Evolutionary conservation across 176 grass and related monocot genomes (phyloP), one percentile per base, ranked within the genome.

Genomic region (Leersia perrieri): DNA sequence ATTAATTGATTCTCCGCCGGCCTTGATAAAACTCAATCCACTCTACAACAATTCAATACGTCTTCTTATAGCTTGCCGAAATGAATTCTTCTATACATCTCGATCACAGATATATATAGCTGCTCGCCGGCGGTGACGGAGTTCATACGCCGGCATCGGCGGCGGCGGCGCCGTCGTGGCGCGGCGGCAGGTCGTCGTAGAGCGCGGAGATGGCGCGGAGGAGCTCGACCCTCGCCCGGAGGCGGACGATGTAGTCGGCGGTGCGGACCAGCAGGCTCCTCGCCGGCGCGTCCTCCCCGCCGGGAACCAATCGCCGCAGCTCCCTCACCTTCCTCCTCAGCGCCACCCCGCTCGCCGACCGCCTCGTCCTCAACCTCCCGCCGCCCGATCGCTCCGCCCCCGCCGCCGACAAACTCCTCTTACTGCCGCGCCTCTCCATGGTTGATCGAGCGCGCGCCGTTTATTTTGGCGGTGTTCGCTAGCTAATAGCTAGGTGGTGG

Each of bases 241-340:
- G 73, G 27, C 79, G 63, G 38, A 72, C 79, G 58, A 95, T 90
- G 81, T 95, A 95, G 73, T 90, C 82, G 61, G 93, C 87, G 1
- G 93, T 84, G 76, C 44, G 84, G 45, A 80, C 31, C 33, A 95
- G 77, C 29, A 95, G 87, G 9, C 72, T 74, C 60, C 78, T 78
- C 0, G 84, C 89, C 1, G 81, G 89, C 79, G 82, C 33, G 12
- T 60, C 76, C 68, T 73, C 51, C 15, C 89, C 84, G 44, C 85
- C 87, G 7, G 89, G 93, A 33, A 95, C 93, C 9, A 95, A 78
- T 65, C 85, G 70, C 35, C 86, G 89, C 22, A 95, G 93, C 89
- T 95, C 89, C 76, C 81, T 73, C 82, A 95, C 89, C 87, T 88
- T 95, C 70, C 87, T 84, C 72, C 73, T 57, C 40, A 92, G 60